Percentiles rank a stretch among this genome's conserved stretches.
phyloP scores from a whole-genome alignment of 2,329 filamentous ascomycete species.

The Fusarium virguliforme region DNA sequence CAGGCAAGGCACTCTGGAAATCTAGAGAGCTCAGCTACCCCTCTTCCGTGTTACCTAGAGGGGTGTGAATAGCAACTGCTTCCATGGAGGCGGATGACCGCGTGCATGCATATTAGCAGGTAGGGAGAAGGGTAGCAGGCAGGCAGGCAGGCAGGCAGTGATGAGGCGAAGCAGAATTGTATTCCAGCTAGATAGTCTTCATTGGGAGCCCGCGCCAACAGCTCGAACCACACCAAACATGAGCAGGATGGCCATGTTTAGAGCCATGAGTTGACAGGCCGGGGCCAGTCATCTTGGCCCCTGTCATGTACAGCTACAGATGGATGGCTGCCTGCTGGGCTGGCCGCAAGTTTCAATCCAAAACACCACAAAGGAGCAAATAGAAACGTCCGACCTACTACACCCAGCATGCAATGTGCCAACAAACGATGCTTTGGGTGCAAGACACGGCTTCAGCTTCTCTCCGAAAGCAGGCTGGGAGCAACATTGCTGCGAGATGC shows the following conservation, averaged over 20 bases:
- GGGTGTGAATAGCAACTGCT: constrained; percentile 17
- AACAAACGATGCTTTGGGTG: neutral
- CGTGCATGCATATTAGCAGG: neutral
- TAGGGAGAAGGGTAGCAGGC: no score
- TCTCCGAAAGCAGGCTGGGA: neutral
- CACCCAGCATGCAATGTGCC: neutral
- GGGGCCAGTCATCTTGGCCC: neutral
- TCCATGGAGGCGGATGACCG: neutral
- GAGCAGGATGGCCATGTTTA: neutral
- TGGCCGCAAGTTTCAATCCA: constrained; percentile 13
- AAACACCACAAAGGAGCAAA: constrained; percentile 3
- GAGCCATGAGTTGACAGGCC: constrained; percentile 6
- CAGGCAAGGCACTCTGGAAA: constrained; percentile 23
- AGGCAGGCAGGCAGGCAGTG: neutral
- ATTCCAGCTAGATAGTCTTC: neutral
- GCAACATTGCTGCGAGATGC: neutral
- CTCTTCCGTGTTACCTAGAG: constrained; percentile 13
- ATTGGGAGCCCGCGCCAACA: neutral
- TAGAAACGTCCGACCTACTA: neutral
- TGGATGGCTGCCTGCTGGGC: constrained; percentile 10
- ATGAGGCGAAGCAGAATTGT: constrained; percentile 3
- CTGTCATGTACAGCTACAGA: constrained; percentile 1
- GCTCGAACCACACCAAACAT: neutral
- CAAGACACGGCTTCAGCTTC: neutral
- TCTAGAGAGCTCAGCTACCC: constrained; percentile 18